Percentiles rank a stretch among this genome's conserved stretches.
phyloP scores from a whole-genome alignment of 2,329 filamentous ascomycete genomes.

The Teratosphaeria nubilosa region DNA sequence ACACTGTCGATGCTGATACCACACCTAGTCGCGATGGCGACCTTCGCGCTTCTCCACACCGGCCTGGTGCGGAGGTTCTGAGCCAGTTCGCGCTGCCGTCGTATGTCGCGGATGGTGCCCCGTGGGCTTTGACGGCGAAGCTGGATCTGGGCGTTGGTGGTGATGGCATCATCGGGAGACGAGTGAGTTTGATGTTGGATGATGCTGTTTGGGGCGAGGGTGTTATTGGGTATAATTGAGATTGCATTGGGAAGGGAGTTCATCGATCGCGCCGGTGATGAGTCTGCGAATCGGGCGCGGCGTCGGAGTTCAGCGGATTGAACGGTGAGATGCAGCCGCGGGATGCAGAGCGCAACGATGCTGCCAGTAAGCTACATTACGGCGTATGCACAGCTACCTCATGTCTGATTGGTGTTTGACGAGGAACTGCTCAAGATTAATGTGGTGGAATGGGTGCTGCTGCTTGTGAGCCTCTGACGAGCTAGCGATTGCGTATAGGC shows the following conservation, averaged over 20 bases:
- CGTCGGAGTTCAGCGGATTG: background rate
- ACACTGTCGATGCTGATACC: background rate
- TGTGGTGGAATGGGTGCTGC: no score
- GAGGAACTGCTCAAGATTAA: no score
- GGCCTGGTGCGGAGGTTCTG: background rate
- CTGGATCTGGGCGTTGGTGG: background rate
- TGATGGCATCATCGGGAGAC: background rate
- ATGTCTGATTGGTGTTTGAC: no score
- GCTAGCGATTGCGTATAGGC: no score
- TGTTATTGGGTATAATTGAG: background rate
- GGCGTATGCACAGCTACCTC: no score
- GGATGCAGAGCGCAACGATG: no score
- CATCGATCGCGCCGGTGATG: background rate
- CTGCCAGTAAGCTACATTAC: no score
- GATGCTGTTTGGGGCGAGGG: background rate
- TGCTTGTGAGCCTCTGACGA: no score
- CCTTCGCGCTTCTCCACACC: background rate
- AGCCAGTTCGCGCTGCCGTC: background rate
- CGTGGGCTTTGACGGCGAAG: background rate
- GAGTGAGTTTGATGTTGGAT: background rate
- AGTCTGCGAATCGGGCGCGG: background rate
- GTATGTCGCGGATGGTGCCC: background rate
- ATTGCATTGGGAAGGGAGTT: background rate
- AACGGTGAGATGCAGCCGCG: no score
- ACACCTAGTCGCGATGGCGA: background rate